phyloP scores from a whole-genome alignment of 2,329 filamentous ascomycete genomes.

The Ceratocystis cubensis region DNA sequence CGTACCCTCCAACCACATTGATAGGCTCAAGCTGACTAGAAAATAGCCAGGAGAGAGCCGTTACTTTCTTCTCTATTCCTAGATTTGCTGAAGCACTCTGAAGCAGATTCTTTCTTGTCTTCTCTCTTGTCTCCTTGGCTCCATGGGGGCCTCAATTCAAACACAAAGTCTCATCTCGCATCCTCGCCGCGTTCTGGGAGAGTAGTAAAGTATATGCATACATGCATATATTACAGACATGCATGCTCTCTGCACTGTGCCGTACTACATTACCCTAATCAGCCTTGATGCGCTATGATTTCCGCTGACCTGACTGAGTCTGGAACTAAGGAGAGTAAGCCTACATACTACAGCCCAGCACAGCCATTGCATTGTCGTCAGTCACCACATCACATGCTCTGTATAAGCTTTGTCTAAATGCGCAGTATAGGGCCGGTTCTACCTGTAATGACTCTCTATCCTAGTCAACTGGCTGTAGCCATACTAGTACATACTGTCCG shows the following conservation, averaged over 20 bases:
- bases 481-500: neutral
- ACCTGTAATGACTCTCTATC: too few relatives aligned
- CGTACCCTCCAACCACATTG: neutral
- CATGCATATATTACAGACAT: neutral
- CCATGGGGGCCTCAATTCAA: neutral
- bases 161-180: neutral
- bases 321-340: neutral
- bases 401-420: too few relatives aligned
- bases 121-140: neutral
- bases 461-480: neutral
- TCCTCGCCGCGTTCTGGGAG: neutral
- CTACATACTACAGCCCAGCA: too few relatives aligned
- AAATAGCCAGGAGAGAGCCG: too few relatives aligned
- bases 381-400: too few relatives aligned
- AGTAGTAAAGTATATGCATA: neutral
- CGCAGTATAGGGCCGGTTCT: too few relatives aligned
- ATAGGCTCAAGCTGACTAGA: neutral
- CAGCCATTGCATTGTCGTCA: too few relatives aligned
- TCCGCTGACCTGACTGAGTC: neutral
- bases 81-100: too few relatives aligned
- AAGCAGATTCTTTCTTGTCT: too few relatives aligned
- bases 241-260: neutral
- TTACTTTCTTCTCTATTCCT: too few relatives aligned
- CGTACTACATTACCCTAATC: conserved; percentile 3
- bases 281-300: neutral